Base-by-base conservation (phyloP, 2,329 filamentous ascomycete genomes). In the Talaromyces sp. region DNA sequence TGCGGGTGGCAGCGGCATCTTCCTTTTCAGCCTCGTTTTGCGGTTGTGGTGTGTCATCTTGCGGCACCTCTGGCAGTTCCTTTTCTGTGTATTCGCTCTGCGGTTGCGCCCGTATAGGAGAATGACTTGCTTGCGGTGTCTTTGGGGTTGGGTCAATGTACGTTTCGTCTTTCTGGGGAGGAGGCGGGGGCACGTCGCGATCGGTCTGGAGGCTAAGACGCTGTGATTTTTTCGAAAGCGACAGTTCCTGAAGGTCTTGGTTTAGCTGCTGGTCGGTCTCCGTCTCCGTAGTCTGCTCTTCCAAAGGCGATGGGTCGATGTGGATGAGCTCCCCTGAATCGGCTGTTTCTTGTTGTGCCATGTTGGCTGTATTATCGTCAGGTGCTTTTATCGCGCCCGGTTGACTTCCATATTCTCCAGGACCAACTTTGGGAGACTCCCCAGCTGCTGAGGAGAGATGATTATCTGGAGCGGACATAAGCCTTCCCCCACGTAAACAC, bases 101-200 rank as follows among this genome's bases (percentile, higher is more conserved):
- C 63, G 70, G 75, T 25, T 67, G 65, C n/a, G 71, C 69, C 52
- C 73, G 71, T n/a, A 77, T 70, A 25, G 78, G 72, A 55, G 76
- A 75, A 55, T 74, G 72, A 19, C 78, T 77, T 27, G 73, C 70
- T 62, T 70, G 71, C 64, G 76, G 79, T 58, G 75, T 80, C 67
- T 75, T 78, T 1, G 78, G 81, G 30, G 78, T 81, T 59, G 79
- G 76, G 64, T 80, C 78, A 22, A 82, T 73, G 69, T 85, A 86
- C 39, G 75, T 72, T 55, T 81, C 77, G 67, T 84, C 81, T 67
- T 82, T 82, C 2, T 78, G 76, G 2, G 81, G 79, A 3, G 76
- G 81, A 4, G 80, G 76, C 54, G 81, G 81, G 32, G 81, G 80
- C 15, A 67, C 62, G 22, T 65, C 63, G 42, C 59, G 22, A 27